A percentile compares a stretch with the other conserved stretches of the same genome.
phyloP scores from a whole-genome alignment of 148 eudicot species.

The Heliamphora exappendiculata region DNA sequence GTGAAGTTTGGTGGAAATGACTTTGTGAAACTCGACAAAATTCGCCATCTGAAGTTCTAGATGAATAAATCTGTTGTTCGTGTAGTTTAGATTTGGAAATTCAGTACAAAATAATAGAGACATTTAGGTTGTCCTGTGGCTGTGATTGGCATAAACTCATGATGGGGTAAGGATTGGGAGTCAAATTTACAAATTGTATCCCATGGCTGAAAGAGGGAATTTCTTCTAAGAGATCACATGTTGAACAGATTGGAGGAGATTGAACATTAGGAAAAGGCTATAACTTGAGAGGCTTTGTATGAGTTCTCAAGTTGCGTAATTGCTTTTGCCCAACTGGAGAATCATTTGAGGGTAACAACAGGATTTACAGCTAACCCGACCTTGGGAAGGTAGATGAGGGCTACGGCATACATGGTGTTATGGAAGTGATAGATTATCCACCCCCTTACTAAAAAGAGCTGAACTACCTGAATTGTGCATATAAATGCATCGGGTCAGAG shows the following conservation, averaged over 20 bases:
- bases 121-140: not conserved
- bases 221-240: not conserved
- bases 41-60: not conserved
- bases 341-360: no score
- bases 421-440: no score
- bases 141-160: not conserved
- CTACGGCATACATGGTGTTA: no score
- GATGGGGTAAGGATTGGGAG: not conserved
- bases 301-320: not conserved
- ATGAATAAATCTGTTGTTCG: not conserved
- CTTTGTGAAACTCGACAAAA: not conserved
- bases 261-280: not conserved
- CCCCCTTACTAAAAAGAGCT: no score
- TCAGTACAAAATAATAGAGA: not conserved
- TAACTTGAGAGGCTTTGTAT: not conserved
- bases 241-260: not conserved
- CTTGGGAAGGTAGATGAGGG: no score
- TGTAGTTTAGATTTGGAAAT: not conserved
- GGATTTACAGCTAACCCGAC: no score
- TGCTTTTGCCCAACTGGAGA: not conserved
- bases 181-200: not conserved
- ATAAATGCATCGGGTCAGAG: not conserved
- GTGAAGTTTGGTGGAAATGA: not conserved
- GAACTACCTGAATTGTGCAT: not conserved
- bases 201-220: not conserved